A percentile compares a stretch with the other conserved stretches of the same genome.
phyloP scores from a whole-genome alignment of 441 rosid genomes.

The Theobroma grandiflorum region DNA sequence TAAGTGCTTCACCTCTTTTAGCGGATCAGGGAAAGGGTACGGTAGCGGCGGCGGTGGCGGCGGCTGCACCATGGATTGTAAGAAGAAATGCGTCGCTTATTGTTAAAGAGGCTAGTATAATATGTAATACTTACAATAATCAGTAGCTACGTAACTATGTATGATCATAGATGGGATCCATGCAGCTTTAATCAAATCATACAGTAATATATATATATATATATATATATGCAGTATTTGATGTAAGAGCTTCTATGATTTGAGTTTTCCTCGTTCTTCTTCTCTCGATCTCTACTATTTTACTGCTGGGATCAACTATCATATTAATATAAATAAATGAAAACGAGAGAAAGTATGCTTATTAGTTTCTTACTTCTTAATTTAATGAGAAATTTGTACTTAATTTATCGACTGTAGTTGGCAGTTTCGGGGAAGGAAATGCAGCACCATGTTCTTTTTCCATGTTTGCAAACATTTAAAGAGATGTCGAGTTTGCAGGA shows the following conservation, averaged over 20 bases:
- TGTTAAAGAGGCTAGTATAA: conserved; percentile 44
- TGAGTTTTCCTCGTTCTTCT: background rate
- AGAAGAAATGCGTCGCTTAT: conserved; percentile 89
- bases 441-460: too few relatives aligned
- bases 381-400: background rate
- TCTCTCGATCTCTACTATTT: background rate
- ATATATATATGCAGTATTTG: background rate
- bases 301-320: background rate
- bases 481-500: background rate
- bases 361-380: background rate
- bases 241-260: background rate
- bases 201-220: background rate
- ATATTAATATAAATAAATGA: background rate
- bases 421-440: too few relatives aligned
- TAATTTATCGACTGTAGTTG: too few relatives aligned
- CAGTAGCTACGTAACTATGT: background rate
- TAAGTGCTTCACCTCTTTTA: conserved; percentile 84
- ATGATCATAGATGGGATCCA: conserved; percentile 7
- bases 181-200: conserved; percentile 1
- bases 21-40: conserved; percentile 86
- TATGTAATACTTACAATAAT: background rate
- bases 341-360: conserved; percentile 6
- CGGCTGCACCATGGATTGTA: conserved; percentile 92
- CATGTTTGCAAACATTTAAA: too few relatives aligned
- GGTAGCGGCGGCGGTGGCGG: conserved; percentile 96